Conservation (phyloP, 495 filamentous ascomycete genomes). For the Extremus antarcticus region DNA sequence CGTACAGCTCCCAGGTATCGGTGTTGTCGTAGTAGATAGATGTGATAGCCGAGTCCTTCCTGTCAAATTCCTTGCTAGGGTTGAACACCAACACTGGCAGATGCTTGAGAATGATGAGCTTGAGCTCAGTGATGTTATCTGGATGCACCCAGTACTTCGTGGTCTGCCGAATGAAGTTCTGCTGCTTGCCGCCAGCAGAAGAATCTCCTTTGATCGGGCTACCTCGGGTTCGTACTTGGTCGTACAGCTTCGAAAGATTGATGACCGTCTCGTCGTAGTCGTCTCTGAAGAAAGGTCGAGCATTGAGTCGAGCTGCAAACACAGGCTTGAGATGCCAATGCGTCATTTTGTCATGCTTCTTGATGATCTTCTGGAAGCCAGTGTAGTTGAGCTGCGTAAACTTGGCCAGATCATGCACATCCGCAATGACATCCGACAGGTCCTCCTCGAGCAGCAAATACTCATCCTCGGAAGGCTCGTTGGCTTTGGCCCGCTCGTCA, state of each 20-base stretch:
- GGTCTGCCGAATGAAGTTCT: conserved; percentile 92
- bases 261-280: conserved; percentile 96
- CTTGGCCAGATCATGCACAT: conserved; percentile 96
- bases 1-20: conserved; percentile 85
- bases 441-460: conserved; percentile 91
- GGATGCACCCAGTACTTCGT: conserved; percentile 99
- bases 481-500: conserved; percentile 17
- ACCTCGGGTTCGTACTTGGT: conserved; percentile 82
- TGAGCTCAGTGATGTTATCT: conserved; percentile 96
- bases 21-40: conserved; percentile 98
- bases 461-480: conserved; percentile 67
- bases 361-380: conserved; percentile 99
- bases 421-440: conserved; percentile 93
- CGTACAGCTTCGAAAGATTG: conserved; percentile 91
- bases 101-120: conserved; percentile 95
- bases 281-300: conserved; percentile 95
- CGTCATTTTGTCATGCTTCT: conserved; percentile 99
- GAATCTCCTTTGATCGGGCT: conserved; percentile 87
- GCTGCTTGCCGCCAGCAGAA: conserved; percentile 80
- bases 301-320: conserved; percentile 84
- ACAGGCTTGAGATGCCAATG: conserved; percentile 87
- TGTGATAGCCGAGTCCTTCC: conserved; percentile 81
- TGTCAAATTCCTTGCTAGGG: conserved; percentile 88
- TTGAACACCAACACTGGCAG: conserved; percentile 97
- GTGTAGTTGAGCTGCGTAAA: conserved; percentile 98